Percentiles rank a stretch among this genome's conserved stretches.
phyloP scores from a whole-genome alignment of 805 yeast genomes.

The Hanseniaspora pseudoguilliermondii region DNA sequence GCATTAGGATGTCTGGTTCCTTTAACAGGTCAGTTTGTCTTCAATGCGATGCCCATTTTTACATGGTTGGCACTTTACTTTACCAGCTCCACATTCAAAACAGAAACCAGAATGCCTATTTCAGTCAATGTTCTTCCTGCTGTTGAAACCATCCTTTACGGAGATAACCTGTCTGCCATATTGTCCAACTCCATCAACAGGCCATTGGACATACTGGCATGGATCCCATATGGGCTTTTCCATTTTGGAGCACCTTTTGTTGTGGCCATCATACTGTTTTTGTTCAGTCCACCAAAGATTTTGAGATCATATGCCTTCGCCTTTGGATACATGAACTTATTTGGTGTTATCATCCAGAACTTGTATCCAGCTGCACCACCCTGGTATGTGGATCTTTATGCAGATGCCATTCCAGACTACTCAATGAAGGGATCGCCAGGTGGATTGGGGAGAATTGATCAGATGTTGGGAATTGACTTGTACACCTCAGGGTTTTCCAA shows the following conservation, averaged over 20 bases:
- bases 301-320: slow-evolving; percentile 78
- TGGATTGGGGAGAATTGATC: slow-evolving; percentile 80
- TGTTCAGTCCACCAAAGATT: slow-evolving; percentile 86
- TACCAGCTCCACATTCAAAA: slow-evolving; percentile 61
- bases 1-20: slow-evolving; percentile 50
- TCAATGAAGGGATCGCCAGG: slow-evolving; percentile 91
- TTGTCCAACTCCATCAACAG: slow-evolving; percentile 60
- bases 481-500: slow-evolving; percentile 72
- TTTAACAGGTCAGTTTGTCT: slow-evolving; percentile 67
- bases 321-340: slow-evolving; percentile 84
- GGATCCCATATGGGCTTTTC: slow-evolving; percentile 87
- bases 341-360: slow-evolving; percentile 74
- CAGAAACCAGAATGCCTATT: slow-evolving; percentile 71
- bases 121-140: slow-evolving; percentile 81
- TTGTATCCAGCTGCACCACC: slow-evolving; percentile 93
- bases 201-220: slow-evolving; percentile 68
- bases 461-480: slow-evolving; percentile 61
- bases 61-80: slow-evolving; percentile 79
- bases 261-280: slow-evolving; percentile 60
- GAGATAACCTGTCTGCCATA: slow-evolving; percentile 76
- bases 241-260: slow-evolving; percentile 89
- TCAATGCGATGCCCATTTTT: slow-evolving; percentile 69
- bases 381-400: slow-evolving; percentile 81
- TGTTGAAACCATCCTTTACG: slow-evolving; percentile 80
- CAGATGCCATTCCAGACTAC: slow-evolving; percentile 81